Evolutionary conservation across 1,284 basidiomycete species (phyloP), one percentile per base, ranked within the genome.

Genomic region (Polyporus tsugae): DNA sequence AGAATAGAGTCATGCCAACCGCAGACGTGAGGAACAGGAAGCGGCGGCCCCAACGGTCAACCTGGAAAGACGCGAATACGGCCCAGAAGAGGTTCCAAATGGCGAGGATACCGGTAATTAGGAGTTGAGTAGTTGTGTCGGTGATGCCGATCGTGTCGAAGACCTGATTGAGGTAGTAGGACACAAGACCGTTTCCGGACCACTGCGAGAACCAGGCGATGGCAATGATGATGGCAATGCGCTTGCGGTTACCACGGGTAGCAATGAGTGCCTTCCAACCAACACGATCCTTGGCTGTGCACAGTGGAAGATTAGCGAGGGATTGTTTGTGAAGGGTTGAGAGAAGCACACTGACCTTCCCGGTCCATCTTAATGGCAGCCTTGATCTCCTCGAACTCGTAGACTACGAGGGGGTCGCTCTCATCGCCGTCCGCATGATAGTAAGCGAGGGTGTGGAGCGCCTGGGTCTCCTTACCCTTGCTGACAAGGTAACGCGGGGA

Each of bases 321-420:
- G 10, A n/a, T 19, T 0, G 3, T 22, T 39, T 4, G 11, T 10
- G 58, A 59, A 13, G 71, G 35, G 9, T 25, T 25, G 36, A 4
- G 9, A 11, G 13, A 19, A 13, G 38, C 6, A 44, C 35, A 52
- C 77, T 60, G 64, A 81, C 80, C 71, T n/a, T 78, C 82, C 62
- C 85, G 83, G 74, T 93, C 91, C 68, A 90, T 83, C 6, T 87
- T 85, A 64, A 93, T 84, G 35, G 91, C 89, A n/a, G 89, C 83
- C 80, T 88, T 91, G 82, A 95, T 95, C 81, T 94, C 92, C 71
- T 90, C 83, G 73, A 87, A 91, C 77, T 95, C 92, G 74, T 89
- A 91, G 68, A 86, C 81, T 39, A 94, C 89, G 33, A 94, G 86
- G 4, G 89, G 86, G 77, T 93, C 91, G 22, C 89, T 78, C 60